Evolutionary conservation across 139 green algal species (phyloP), one percentile per base, ranked within the genome.

Genomic region (Gonium pectorale): DNA sequence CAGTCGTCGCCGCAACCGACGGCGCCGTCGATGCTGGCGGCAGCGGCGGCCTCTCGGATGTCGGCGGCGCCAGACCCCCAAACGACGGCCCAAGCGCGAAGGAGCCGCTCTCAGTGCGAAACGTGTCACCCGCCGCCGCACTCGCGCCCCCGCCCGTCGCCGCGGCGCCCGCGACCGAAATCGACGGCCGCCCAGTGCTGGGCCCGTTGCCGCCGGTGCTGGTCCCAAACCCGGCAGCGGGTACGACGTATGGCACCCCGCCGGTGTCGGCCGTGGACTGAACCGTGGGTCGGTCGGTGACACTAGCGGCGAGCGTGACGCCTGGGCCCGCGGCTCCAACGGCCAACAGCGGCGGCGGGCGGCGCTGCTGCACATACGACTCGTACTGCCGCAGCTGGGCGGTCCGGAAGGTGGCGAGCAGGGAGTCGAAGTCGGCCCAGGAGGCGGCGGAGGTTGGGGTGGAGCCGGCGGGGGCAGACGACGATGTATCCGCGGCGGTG

Each of bases 331-430:
- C 29, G 2, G 75, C 35, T 29, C 75, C 75, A 2, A 71, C 24
- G 17, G 75, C 40, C 59, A 71, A 35, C 19, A 82, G 29, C 56
- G 75, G 75, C 31, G 59, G 62, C 64, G 78, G 62, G 22, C 56
- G 78, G 17, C 62, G 63, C 44, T 74, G 78, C 24, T 33, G 33
- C 0, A 66, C 44, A 33, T 84, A 74, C 11, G 59, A 33, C 78
- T 74, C 62, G 63, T 83, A 87, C n/a, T 83, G 72, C 22, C 63
- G 71, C 29, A 83, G 46, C 49, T 87, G 82, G 3, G 62, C 49
- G 1, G 60, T 37, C 0, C 63, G 59, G 44, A 87, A 87, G 27
- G 67, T 46, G 0, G 21, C 31, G 35, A 87, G 60, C 49, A 87
- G 70, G 9, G 72, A 44, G 15, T 13, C 11, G 24, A 74, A 70